A percentile compares a stretch with the other conserved stretches of the same genome.
phyloP scores from a whole-genome alignment of 1,284 basidiomycete species.

The Ceratobasidium papillatum region DNA sequence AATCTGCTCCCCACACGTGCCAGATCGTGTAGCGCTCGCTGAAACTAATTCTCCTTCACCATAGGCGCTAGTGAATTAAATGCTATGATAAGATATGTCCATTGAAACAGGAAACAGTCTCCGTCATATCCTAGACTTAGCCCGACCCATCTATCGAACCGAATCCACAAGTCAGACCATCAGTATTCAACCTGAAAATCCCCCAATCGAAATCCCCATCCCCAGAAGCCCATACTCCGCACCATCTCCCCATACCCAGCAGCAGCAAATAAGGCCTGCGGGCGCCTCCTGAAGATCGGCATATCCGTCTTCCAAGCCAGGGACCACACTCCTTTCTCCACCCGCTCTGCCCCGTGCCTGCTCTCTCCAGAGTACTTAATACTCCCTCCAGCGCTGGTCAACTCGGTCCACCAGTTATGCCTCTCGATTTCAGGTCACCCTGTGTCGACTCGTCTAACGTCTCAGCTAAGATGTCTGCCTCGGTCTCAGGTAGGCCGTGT shows the following conservation, averaged over 20 bases:
- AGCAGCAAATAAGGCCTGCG: conserved; percentile 70
- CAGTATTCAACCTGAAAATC: too few species aligned
- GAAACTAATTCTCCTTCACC: conserved; percentile 56
- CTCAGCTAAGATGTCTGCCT: conserved; percentile 71
- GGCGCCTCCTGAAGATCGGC: conserved; percentile 85
- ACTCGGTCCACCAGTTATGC: not conserved
- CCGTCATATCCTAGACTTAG: conserved; percentile 17
- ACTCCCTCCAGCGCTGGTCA: not conserved
- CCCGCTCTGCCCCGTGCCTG: not conserved
- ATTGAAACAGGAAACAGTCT: not conserved
- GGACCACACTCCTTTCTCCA: not conserved
- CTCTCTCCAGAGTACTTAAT: not conserved
- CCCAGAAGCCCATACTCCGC: conserved; percentile 18
- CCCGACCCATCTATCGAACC: not conserved
- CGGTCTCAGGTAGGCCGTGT: conserved; percentile 64
- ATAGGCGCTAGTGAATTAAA: conserved; percentile 45
- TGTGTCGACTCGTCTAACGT: conserved; percentile 63
- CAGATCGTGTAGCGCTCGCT: conserved; percentile 71
- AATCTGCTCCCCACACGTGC: conserved; percentile 69
- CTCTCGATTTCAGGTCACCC: conserved; percentile 40
- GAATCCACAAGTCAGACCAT: too few species aligned
- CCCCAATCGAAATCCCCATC: too few species aligned
- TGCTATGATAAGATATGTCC: not conserved
- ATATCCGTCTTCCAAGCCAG: conserved; percentile 80
- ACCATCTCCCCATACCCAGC: conserved; percentile 10